These are phyloP conservation scores for Thalassiosira mediterranea DNA, from an alignment of 352 stramenopile genomes.

Conservation along the genomic window DNA sequence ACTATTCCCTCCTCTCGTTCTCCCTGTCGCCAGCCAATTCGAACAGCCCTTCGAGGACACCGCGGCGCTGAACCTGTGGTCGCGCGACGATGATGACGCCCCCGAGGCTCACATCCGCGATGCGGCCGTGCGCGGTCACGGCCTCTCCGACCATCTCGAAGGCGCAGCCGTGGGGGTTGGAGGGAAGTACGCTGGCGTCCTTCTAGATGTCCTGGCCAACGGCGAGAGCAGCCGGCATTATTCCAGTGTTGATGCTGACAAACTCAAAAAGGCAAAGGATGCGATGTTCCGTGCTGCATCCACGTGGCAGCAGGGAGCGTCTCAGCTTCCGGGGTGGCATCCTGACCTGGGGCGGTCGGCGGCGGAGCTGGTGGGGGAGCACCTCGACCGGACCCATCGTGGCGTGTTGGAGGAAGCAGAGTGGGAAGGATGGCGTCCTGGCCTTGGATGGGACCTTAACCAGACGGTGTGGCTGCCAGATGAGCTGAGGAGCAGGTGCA, in stretches of 20 bases:
- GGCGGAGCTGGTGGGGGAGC: background rate
- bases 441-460: slow-evolving; percentile 1
- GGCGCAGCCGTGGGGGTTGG: background rate
- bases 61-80: slow-evolving; percentile 12
- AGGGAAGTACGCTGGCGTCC: slow-evolving; percentile 1
- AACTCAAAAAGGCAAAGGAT: background rate
- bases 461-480: background rate
- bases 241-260: background rate
- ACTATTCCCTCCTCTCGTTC: too few species aligned
- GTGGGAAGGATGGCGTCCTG: background rate
- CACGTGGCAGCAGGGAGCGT: background rate
- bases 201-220: slow-evolving; percentile 5
- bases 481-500: background rate
- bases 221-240: slow-evolving; percentile 1
- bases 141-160: slow-evolving; percentile 8
- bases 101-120: background rate
- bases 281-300: slow-evolving; percentile 2
- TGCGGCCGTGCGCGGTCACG: background rate
- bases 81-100: slow-evolving; percentile 4
- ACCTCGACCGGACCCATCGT: slow-evolving; percentile 11
- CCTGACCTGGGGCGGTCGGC: background rate
- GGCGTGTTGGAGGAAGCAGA: background rate
- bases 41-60: slow-evolving; percentile 12
- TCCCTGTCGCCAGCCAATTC: slow-evolving; percentile 2
- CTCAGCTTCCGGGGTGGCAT: slow-evolving; percentile 4